Evolutionary conservation across 2,329 filamentous ascomycete species (phyloP).

Genomic region (Scedosporium apiospermum): DNA sequence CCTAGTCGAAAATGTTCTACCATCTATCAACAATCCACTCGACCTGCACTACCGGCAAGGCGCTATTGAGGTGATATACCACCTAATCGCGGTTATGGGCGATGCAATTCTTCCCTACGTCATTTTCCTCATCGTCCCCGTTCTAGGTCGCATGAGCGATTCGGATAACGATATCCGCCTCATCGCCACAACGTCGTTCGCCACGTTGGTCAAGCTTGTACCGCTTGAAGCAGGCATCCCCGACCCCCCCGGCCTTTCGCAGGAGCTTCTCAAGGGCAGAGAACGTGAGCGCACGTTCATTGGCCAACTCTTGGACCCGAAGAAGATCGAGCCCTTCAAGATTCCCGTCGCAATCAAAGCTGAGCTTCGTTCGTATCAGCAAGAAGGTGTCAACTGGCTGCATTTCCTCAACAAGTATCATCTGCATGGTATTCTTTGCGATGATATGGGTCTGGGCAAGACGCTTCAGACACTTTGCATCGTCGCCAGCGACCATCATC

Average conservation of each 20-base stretch:
- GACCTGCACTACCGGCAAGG: constrained; percentile 87
- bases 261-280: constrained; percentile 78
- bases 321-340: constrained; percentile 89
- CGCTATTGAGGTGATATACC: constrained; percentile 90
- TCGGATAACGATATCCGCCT: constrained; percentile 92
- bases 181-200: constrained; percentile 92
- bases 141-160: constrained; percentile 95
- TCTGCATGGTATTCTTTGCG: constrained; percentile 93
- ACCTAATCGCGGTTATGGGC: constrained; percentile 97
- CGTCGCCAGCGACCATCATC: constrained; percentile 92
- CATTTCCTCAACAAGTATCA: constrained; percentile 98
- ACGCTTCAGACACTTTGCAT: constrained; percentile 96
- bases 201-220: constrained; percentile 92
- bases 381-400: constrained; percentile 98
- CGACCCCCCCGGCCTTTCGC: constrained; percentile 85
- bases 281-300: constrained; percentile 96
- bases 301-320: constrained; percentile 87
- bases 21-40: constrained; percentile 81
- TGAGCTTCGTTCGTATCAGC: constrained; percentile 90
- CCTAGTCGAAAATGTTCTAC: constrained; percentile 84
- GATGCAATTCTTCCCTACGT: constrained; percentile 93
- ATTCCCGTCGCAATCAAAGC: constrained; percentile 97
- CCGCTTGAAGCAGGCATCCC: constrained; percentile 95
- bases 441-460: constrained; percentile 98
- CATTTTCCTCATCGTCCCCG: constrained; percentile 96